Percentiles rank a stretch among this genome's conserved stretches.
Conservation (phyloP, 208 protist species). For the Leishmania tropica region DNA sequence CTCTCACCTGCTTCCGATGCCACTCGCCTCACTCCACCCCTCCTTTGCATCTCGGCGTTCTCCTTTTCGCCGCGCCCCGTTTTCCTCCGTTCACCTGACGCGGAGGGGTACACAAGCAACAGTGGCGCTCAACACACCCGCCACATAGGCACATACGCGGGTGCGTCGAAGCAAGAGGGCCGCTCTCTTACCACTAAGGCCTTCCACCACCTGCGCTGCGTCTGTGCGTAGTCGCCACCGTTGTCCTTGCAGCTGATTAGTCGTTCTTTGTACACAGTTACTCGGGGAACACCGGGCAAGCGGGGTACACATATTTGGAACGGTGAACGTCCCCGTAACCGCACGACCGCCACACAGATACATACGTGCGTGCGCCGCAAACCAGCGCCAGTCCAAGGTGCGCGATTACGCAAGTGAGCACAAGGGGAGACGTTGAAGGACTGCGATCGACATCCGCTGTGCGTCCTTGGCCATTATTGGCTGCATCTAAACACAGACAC, state of each 20-base stretch:
- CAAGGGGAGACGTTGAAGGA: not conserved
- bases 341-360: not conserved
- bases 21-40: not conserved
- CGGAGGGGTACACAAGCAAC: not conserved
- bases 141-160: not conserved
- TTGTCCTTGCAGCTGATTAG: not conserved
- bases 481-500: not conserved
- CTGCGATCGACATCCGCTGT: not conserved
- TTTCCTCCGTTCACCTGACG: not conserved
- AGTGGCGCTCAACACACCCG: not conserved
- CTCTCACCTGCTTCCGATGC: not conserved
- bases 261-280: not conserved
- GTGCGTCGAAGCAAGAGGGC: not conserved
- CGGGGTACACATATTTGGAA: not conserved
- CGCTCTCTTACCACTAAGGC: not conserved
- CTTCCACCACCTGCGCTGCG: not conserved
- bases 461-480: not conserved
- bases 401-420: not conserved
- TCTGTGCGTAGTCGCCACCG: not conserved
- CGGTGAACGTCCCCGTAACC: not conserved
- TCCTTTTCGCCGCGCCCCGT: not conserved
- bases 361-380: not conserved
- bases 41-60: too few relatives aligned
- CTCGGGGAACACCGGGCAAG: not conserved
- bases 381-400: not conserved